phyloP scores from a whole-genome alignment of 805 yeast species.

The Suhomyces xylopsoci region DNA sequence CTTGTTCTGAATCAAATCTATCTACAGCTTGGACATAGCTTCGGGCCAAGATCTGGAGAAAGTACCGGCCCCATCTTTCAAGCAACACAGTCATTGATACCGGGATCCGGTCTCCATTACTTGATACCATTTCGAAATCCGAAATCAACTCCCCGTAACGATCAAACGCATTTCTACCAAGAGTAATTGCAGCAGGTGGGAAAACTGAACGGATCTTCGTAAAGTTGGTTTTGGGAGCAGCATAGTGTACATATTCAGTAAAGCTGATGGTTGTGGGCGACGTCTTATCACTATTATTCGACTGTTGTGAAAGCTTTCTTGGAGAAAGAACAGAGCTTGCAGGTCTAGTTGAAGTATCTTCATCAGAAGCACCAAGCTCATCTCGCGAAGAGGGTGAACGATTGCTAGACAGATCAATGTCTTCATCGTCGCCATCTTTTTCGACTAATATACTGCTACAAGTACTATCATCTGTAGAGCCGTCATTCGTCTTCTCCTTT shows the following conservation, averaged over 20 bases:
- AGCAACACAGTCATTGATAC: constrained; percentile 59
- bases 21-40: constrained; percentile 61
- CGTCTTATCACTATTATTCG: constrained; percentile 18
- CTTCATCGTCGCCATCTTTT: constrained; percentile 11
- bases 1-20: constrained; percentile 30
- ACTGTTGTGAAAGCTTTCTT: constrained; percentile 18
- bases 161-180: constrained; percentile 73
- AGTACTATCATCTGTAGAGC: constrained; percentile 10
- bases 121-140: constrained; percentile 68
- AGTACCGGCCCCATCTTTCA: constrained; percentile 76
- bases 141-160: constrained; percentile 60
- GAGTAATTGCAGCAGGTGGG: constrained; percentile 73
- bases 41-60: constrained; percentile 57
- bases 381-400: constrained; percentile 5
- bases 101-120: constrained; percentile 67
- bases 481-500: neutral
- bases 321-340: constrained; percentile 4
- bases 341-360: constrained; percentile 9
- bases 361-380: neutral
- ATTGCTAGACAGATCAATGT: constrained; percentile 10
- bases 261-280: constrained; percentile 41
- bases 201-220: constrained; percentile 67
- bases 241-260: constrained; percentile 70
- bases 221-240: constrained; percentile 67
- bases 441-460: constrained; percentile 10